Conservation (phyloP, 2,329 filamentous ascomycete genomes). For the Neonectria faginata region DNA sequence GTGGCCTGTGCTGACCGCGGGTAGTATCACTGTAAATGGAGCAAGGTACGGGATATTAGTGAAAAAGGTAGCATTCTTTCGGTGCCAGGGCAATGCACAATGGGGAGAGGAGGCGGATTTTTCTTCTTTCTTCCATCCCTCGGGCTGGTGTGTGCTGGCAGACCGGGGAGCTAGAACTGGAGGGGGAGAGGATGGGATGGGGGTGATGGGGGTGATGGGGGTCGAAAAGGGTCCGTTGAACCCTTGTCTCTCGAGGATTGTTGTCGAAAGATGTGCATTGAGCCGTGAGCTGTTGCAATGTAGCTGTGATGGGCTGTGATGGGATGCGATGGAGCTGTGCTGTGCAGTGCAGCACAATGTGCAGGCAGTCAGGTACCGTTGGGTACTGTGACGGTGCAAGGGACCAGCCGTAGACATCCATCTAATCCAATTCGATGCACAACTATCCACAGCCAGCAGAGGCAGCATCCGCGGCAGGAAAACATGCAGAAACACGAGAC, state of each 20-base stretch:
- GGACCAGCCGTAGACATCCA: conserved; percentile 7
- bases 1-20: conserved; percentile 30
- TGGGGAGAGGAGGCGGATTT: neutral
- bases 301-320: neutral
- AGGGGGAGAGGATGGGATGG: conserved; percentile 7
- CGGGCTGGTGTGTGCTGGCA: conserved; percentile 7
- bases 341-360: too few species aligned
- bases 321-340: neutral
- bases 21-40: conserved; percentile 16
- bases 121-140: neutral
- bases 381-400: conserved; percentile 25
- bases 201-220: conserved; percentile 1
- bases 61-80: neutral
- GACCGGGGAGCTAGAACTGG: conserved; percentile 23
- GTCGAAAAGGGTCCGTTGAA: conserved; percentile 14
- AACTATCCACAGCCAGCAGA: conserved; percentile 10
- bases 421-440: conserved; percentile 3
- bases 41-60: neutral
- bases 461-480: neutral
- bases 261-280: conserved; percentile 13
- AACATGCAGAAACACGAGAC: conserved; percentile 15
- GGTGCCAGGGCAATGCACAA: neutral
- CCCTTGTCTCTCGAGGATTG: conserved; percentile 14
- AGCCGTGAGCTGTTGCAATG: neutral
- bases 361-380: conserved; percentile 20